Base-by-base conservation (phyloP, 306 rosid species). In the Coriaria nepalensis region DNA sequence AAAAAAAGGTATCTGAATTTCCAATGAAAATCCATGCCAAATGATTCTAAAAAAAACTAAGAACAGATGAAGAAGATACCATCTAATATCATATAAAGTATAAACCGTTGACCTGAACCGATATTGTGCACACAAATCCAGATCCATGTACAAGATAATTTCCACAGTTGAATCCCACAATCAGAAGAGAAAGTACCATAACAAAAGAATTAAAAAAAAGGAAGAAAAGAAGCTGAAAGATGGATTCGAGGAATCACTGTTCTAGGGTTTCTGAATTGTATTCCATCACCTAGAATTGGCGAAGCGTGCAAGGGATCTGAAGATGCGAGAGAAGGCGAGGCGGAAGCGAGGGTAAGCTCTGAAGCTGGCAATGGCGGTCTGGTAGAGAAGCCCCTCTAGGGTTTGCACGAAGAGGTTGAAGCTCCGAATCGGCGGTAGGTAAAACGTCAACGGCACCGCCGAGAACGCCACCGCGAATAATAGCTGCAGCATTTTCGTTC, bases 401-500 rank as follows among this genome's bases (percentile, higher is more conserved):
- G 86, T 55, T 32, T 70, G 74, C 3, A 81, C 79, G 33, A 86
- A 78, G 41, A 67, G 72, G 47, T 56, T 81, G 45, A 86, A 60
- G 76, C 71, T 76, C 0, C 96, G 78, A 56, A 86, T 63, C 13
- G 96, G 96, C 10, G 96, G 96, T 43, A 86, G 52, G 70, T 81
- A 86, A 4, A 86, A 62, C 10, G 83, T 86, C 36, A 86, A 59
- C 41, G 96, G 96, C 65, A 70, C 78, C 35, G 83, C 86, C 6
- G 93, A 76, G 78, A 86, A 73, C 2, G 93, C 96, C 68, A 76
- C 78, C n/a, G 88, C 96, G 44, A 86, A 76, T 5, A 72, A 4
- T 13, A 86, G 60, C 63, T 74, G 79, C 36, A 81, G 72, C 96
- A 86, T 86, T 72, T 62, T 35, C 7, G 6, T 13, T 42, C 6